phyloP scores from a whole-genome alignment of 495 filamentous ascomycete genomes.

The Penicillium diatomitis region DNA sequence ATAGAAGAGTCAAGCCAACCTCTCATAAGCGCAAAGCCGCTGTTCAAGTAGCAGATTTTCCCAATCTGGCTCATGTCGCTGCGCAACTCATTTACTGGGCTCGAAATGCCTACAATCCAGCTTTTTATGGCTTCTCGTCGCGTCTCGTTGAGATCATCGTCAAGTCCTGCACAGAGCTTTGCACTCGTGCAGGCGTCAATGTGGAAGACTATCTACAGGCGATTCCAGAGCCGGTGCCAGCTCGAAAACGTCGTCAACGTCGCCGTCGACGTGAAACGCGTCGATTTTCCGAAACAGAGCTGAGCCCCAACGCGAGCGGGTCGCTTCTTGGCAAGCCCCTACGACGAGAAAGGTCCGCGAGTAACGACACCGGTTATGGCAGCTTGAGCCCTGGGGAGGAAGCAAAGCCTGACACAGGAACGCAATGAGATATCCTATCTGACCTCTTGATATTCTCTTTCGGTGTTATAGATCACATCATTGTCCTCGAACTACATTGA shows the following conservation, averaged over 20 bases:
- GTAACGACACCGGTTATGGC: constrained; percentile 27
- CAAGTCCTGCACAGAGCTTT: constrained; percentile 31
- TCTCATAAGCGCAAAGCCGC: constrained; percentile 4
- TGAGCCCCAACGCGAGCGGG: constrained; percentile 11
- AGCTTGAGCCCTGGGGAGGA: constrained; percentile 23
- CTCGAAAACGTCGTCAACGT: constrained; percentile 4
- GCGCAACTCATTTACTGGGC: constrained; percentile 41
- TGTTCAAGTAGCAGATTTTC: constrained; percentile 19
- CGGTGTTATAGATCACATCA: too few relatives aligned
- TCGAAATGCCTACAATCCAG: constrained; percentile 38
- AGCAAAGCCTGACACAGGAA: background rate
- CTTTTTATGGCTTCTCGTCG: constrained; percentile 37
- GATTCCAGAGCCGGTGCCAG: background rate
- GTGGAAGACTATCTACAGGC: constrained; percentile 24
- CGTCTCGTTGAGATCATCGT: constrained; percentile 31
- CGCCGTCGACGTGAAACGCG: constrained; percentile 13
- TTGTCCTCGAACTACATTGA: too few relatives aligned
- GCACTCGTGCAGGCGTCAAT: constrained; percentile 30
- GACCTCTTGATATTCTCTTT: too few relatives aligned
- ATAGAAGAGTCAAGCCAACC: constrained; percentile 23
- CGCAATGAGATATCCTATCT: too few relatives aligned
- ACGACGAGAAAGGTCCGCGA: constrained; percentile 16
- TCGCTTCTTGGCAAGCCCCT: constrained; percentile 7
- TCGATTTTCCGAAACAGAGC: constrained; percentile 13
- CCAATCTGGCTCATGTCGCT: constrained; percentile 34